A percentile compares a stretch with the other conserved stretches of the same genome.
Evolutionary conservation across 2,329 filamentous ascomycete genomes (phyloP).

Genomic region (Cladosporium sp.): DNA sequence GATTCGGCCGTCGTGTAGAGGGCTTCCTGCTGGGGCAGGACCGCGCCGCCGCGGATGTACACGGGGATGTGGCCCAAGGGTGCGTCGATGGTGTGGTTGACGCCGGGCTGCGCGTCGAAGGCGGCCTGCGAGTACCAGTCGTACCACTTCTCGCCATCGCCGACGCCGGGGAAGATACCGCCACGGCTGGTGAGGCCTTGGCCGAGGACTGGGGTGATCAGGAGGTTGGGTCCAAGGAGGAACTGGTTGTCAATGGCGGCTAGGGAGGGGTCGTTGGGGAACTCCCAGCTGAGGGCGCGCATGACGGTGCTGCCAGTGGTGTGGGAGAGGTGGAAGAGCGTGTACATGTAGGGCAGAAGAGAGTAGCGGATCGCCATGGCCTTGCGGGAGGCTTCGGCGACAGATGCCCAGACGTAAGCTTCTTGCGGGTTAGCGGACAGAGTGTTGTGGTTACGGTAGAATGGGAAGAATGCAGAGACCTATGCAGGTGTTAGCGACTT

Average conservation of each 20-base stretch:
- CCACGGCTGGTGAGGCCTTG: conserved; percentile 56
- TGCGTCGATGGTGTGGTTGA: conserved; percentile 55
- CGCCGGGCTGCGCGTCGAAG: conserved; percentile 45
- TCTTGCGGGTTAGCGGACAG: conserved; percentile 59
- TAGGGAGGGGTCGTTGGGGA: conserved; percentile 62
- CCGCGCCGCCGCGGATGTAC: conserved; percentile 60
- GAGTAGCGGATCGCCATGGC: conserved; percentile 67
- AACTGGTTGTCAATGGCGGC: conserved; percentile 65
- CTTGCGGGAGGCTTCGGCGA: conserved; percentile 56
- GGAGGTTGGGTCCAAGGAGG: conserved; percentile 58
- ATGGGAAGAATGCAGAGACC: conserved; percentile 67
- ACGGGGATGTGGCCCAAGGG: conserved; percentile 66
- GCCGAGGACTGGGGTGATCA: conserved; percentile 62
- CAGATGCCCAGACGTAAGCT: conserved; percentile 62
- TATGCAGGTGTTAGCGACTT: conserved; percentile 31
- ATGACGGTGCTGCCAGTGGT: conserved; percentile 62
- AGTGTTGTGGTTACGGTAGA: conserved; percentile 71
- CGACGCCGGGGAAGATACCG: conserved; percentile 63
- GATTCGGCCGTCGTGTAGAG: conserved; percentile 60
- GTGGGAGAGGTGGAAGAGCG: conserved; percentile 61
- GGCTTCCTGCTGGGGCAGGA: conserved; percentile 63
- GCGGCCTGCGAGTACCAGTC: conserved; percentile 69
- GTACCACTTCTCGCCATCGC: conserved; percentile 60
- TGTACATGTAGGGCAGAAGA: conserved; percentile 71
- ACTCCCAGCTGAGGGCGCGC: conserved; percentile 68